Conservation (phyloP, 2,329 filamentous ascomycete species). For the Tolypocladium capitatum region DNA sequence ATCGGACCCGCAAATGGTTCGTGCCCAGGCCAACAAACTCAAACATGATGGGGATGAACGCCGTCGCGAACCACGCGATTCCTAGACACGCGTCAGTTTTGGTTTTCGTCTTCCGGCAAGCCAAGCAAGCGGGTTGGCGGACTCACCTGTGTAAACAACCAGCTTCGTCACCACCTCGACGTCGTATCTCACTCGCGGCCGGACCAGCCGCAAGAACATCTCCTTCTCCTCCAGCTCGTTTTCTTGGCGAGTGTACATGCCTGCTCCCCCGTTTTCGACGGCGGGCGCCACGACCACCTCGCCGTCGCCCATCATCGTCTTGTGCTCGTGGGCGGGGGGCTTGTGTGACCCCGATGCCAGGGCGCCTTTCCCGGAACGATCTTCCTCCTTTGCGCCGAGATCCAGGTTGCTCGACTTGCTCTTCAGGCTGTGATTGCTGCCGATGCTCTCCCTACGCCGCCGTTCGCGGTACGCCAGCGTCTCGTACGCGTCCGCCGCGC, state of each 20-base stretch:
- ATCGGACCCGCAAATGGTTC: slow-evolving; percentile 19
- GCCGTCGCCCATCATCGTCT: slow-evolving; percentile 62
- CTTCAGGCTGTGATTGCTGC: slow-evolving; percentile 34
- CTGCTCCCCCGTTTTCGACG: slow-evolving; percentile 18
- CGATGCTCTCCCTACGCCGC: slow-evolving; percentile 39
- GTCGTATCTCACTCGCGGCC: slow-evolving; percentile 85
- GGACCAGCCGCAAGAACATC: slow-evolving; percentile 72
- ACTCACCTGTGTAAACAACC: slow-evolving; percentile 79
- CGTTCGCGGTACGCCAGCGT: slow-evolving; percentile 78
- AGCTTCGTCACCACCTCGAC: slow-evolving; percentile 98
- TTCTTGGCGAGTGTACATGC: slow-evolving; percentile 23
- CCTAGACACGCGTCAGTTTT: slow-evolving; percentile 30
- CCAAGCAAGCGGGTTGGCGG: not conserved
- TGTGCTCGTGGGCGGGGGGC: slow-evolving; percentile 46
- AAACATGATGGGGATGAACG: slow-evolving; percentile 61
- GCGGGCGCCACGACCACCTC: slow-evolving; percentile 25
- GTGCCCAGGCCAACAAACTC: slow-evolving; percentile 42
- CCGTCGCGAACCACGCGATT: slow-evolving; percentile 71
- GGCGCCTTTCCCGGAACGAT: slow-evolving; percentile 23
- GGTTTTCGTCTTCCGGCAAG: slow-evolving; percentile 2
- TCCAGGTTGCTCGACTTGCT: slow-evolving; percentile 30
- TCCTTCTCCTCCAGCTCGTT: slow-evolving; percentile 54
- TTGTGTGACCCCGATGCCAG: slow-evolving; percentile 32
- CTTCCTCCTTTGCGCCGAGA: slow-evolving; percentile 24
- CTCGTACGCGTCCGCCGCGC: slow-evolving; percentile 91